Evolutionary conservation across 371 early-diverging fungal species (phyloP).

Genomic region (Batkoa obscura): DNA sequence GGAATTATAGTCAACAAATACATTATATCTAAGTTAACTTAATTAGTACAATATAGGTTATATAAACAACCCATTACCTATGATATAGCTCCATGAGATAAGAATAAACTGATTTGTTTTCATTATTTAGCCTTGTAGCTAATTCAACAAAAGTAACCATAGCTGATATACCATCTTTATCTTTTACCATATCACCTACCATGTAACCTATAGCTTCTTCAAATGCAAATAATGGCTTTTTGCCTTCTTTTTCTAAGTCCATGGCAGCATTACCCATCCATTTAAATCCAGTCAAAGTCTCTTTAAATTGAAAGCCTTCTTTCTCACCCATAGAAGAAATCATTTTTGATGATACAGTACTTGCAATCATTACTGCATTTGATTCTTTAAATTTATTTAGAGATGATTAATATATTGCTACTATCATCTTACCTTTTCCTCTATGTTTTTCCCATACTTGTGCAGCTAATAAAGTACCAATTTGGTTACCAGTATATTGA

Average conservation of each 20-base stretch:
- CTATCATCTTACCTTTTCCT: constrained; percentile 25
- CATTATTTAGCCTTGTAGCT: constrained; percentile 40
- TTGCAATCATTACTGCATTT: constrained; percentile 64
- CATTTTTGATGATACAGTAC: constrained; percentile 78
- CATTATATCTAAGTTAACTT: constrained; percentile 37
- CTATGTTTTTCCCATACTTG: constrained; percentile 40
- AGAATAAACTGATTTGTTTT: constrained; percentile 32
- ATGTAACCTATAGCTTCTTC: constrained; percentile 92
- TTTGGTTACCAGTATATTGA: constrained; percentile 76
- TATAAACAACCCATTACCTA: constrained; percentile 13
- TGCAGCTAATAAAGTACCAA: constrained; percentile 70
- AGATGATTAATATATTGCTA: constrained; percentile 8
- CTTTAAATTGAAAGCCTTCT: constrained; percentile 68
- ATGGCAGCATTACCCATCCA: constrained; percentile 79
- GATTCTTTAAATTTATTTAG: constrained; percentile 8
- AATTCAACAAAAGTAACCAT: constrained; percentile 66
- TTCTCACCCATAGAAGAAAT: constrained; percentile 47
- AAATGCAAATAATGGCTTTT: constrained; percentile 59
- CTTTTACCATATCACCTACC: constrained; percentile 48
- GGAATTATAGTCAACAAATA: constrained; percentile 64
- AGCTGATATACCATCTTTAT: constrained; percentile 77
- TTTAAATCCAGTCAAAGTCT: constrained; percentile 91
- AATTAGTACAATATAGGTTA: not conserved
- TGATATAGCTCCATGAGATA: constrained; percentile 54
- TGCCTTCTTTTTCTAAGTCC: constrained; percentile 29